phyloP scores from a whole-genome alignment of 352 stramenopile genomes.

The Phytophthora sojae region DNA sequence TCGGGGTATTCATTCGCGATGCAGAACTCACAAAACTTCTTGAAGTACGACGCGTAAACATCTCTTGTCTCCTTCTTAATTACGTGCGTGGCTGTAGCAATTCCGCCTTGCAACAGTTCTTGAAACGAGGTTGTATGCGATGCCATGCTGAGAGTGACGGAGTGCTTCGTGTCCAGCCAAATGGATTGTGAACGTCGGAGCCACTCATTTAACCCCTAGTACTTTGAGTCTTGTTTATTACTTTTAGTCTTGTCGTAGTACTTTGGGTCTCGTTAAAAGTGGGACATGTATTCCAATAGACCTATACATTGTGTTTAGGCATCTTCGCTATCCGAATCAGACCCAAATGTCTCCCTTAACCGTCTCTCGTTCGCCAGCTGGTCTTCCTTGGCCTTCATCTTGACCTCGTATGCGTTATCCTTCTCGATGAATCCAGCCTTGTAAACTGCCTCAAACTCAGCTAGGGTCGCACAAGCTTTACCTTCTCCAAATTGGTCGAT shows the following conservation, averaged over 20 bases:
- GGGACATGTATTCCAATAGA: too few species aligned
- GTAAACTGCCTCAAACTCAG: constrained; percentile 9
- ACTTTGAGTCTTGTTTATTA: constrained; percentile 13
- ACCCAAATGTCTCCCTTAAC: neutral
- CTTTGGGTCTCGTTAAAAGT: neutral
- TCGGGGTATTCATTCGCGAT: constrained; percentile 16
- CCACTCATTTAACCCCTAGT: constrained; percentile 4
- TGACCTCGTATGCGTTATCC: constrained; percentile 1
- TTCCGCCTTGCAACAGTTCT: constrained; percentile 11
- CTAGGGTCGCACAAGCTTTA: neutral
- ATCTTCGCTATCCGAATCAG: constrained; percentile 13
- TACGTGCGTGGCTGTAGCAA: constrained; percentile 7
- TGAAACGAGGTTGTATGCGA: constrained; percentile 6
- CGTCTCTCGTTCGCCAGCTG: neutral
- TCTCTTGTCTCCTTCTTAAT: constrained; percentile 18
- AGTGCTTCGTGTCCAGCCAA: constrained; percentile 4
- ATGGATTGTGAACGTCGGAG: neutral
- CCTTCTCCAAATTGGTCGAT: constrained; percentile 8
- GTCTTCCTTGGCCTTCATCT: constrained; percentile 1
- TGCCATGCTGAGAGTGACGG: constrained; percentile 1
- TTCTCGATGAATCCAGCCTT: constrained; percentile 6
- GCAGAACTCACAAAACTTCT: constrained; percentile 23
- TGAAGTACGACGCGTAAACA: constrained; percentile 19
- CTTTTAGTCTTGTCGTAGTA: constrained; percentile 8
- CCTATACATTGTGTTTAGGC: neutral